Conservation (phyloP, 148 eudicot genomes). For the Fallopia convolvulus region DNA sequence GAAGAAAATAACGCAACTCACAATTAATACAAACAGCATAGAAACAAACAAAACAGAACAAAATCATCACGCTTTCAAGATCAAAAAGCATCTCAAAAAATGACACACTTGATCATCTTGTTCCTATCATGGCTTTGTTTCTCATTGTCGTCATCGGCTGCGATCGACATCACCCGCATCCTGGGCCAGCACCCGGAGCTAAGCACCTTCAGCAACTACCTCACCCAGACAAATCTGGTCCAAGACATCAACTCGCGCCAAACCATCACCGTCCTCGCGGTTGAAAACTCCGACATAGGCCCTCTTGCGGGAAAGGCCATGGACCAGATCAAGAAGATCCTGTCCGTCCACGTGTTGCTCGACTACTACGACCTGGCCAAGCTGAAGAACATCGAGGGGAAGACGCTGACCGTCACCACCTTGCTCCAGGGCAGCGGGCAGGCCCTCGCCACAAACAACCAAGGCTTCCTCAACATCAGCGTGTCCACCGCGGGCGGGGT, state of each 20-base stretch:
- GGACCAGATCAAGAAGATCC: slow-evolving; percentile 18
- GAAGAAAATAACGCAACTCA: background rate
- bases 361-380: slow-evolving; percentile 36
- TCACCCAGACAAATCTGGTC: slow-evolving; percentile 28
- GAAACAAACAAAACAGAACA: background rate
- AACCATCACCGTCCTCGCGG: slow-evolving; percentile 33
- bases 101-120: background rate
- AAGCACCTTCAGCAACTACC: slow-evolving; percentile 36
- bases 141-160: background rate
- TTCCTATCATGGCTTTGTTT: background rate
- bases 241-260: slow-evolving; percentile 23
- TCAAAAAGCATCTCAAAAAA: background rate
- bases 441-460: slow-evolving; percentile 16
- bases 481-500: background rate
- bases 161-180: slow-evolving; percentile 35
- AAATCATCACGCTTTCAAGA: background rate
- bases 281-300: slow-evolving; percentile 19
- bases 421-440: slow-evolving; percentile 31
- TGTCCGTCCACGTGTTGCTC: slow-evolving; percentile 34
- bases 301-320: slow-evolving; percentile 20
- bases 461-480: slow-evolving; percentile 26
- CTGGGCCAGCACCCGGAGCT: slow-evolving; percentile 24
- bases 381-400: slow-evolving; percentile 17
- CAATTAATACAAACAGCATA: background rate
- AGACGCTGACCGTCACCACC: slow-evolving; percentile 21